A percentile compares a stretch with the other conserved stretches of the same genome.
Evolutionary conservation across 345 rosid genomes (phyloP).

Genomic region (Heritiera littoralis): DNA sequence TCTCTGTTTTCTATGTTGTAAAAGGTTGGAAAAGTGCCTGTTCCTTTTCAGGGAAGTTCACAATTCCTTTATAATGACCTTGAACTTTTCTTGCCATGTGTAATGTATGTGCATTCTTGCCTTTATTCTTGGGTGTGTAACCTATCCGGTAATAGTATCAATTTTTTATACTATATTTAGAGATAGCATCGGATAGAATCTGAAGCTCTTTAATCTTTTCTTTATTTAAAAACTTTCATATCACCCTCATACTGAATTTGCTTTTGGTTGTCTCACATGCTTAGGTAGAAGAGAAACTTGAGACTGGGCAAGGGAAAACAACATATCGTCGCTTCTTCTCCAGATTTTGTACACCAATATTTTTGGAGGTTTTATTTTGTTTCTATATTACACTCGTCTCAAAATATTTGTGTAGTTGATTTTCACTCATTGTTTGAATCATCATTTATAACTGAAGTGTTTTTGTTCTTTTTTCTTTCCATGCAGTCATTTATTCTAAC

Average conservation of each 20-base stretch:
- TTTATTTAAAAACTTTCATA: background rate
- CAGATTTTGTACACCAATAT: constrained; percentile 96
- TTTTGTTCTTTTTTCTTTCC: constrained; percentile 12
- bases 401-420: background rate
- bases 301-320: constrained; percentile 86
- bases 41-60: constrained; percentile 7
- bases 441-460: background rate
- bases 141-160: background rate
- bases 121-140: background rate
- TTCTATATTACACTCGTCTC: background rate
- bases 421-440: background rate
- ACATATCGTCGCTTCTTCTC: constrained; percentile 76
- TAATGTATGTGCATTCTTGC: too few species aligned
- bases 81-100: background rate
- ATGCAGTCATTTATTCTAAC: constrained; percentile 91
- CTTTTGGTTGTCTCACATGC: constrained; percentile 13
- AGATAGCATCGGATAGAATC: background rate
- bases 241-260: background rate
- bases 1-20: background rate
- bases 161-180: background rate
- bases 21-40: background rate
- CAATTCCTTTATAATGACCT: background rate
- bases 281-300: constrained; percentile 98
- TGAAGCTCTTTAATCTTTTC: background rate
- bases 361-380: constrained; percentile 66